Conservation (phyloP, 306 rosid species). For the Castanea crenata region DNA sequence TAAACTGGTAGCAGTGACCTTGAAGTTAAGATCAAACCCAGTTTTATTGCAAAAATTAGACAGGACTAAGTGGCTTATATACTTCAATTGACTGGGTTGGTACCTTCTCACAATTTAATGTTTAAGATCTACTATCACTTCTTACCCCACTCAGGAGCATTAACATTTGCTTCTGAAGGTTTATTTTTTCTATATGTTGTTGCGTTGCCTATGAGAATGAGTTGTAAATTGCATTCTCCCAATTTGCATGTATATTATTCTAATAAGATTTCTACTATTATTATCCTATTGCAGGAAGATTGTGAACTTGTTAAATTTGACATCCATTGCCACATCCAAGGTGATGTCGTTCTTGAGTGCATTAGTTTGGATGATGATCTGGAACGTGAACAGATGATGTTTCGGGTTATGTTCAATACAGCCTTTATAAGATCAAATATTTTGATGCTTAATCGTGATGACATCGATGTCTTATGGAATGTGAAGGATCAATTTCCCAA, state of each 20-base stretch:
- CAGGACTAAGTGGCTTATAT: not conserved
- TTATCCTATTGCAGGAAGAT: constrained; percentile 62
- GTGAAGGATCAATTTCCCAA: constrained; percentile 73
- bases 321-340: constrained; percentile 91
- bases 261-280: constrained; percentile 3
- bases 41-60: no score
- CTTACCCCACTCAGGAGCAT: constrained; percentile 9
- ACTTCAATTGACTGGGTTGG: not conserved
- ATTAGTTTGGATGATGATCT: constrained; percentile 76
- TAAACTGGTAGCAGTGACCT: not conserved
- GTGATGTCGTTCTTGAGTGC: constrained; percentile 96
- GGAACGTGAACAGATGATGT: constrained; percentile 89
- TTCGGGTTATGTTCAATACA: constrained; percentile 94
- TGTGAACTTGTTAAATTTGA: constrained; percentile 89
- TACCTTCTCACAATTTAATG: not conserved
- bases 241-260: constrained; percentile 9
- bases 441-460: constrained; percentile 94
- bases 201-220: constrained; percentile 15
- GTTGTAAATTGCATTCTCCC: constrained; percentile 14
- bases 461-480: constrained; percentile 82
- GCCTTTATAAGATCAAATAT: constrained; percentile 96
- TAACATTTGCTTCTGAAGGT: constrained; percentile 2
- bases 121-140: not conserved
- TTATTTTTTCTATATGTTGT: constrained; percentile 17
- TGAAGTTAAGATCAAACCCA: not conserved